Evolutionary conservation across 495 filamentous ascomycete species (phyloP), one percentile per base, ranked within the genome.

Genomic region (Tuber indicum): DNA sequence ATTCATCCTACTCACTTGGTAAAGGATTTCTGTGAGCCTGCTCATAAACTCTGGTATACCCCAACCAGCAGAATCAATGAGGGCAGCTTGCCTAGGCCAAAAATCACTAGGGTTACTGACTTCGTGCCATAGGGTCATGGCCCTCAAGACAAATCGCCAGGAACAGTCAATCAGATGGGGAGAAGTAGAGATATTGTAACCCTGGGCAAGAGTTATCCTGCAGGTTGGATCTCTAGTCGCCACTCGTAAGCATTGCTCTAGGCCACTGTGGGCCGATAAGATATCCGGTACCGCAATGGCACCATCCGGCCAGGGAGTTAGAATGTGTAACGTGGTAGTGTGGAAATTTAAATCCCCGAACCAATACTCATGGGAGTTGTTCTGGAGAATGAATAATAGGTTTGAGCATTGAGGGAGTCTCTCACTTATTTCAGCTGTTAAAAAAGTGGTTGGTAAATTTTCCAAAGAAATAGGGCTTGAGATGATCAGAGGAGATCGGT

Each of bases 321-420:
- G 58, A n/a, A 66, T 36, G 58, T 66, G 58, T 36, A 66, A 26
- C 26, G 5, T 36, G 14, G 58, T 66, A 26, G 58, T 66, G 26
- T 66, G 58, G 32, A 66, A 66, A 36, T 66, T 1, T 16, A 66
- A 66, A 66, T 66, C 58, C 58, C 12, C 58, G 12, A 66, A 66
- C 26, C 26, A 66, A 26, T 66, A 36, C 26, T 66, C 58, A 36
- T 66, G 12, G 26, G 36, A 26, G 12, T 36, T 66, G 58, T 9
- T 66, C 58, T 26, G 58, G 26, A 66, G 58, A 19, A 66, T 19
- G 17, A 66, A 66, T 16, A 66, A 26, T 19, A 66, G 14, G 58
- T 66, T 66, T 36, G 58, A 36, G 10, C 58, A 66, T 66, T 36
- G 58, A 66, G 58, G 58, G 58, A 66, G 58, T 36, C 58, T 66